Conservation (phyloP, 202 grass and related monocot species). For the Dendrocalamus latiflorus region DNA sequence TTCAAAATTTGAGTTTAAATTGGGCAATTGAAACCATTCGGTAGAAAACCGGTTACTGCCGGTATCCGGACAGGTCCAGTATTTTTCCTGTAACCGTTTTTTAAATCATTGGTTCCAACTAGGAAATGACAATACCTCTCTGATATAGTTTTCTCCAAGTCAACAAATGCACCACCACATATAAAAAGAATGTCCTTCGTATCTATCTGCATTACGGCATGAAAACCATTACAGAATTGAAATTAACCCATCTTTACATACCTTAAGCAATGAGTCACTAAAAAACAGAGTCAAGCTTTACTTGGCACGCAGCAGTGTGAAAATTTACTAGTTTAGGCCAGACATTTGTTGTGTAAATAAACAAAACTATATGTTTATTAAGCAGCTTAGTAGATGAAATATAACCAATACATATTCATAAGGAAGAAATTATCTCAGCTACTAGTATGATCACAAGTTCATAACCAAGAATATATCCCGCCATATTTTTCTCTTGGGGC, state of each 20-base stretch:
- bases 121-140: too few relatives aligned
- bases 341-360: slow-evolving; percentile 10
- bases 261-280: not conserved
- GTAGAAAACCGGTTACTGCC: too few relatives aligned
- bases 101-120: too few relatives aligned
- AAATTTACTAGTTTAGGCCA: not conserved
- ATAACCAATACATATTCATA: not conserved
- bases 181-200: slow-evolving; percentile 89
- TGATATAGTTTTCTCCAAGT: too few relatives aligned
- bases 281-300: slow-evolving; percentile 9
- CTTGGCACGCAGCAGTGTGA: not conserved
- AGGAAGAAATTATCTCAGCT: not conserved
- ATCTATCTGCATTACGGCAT: slow-evolving; percentile 71
- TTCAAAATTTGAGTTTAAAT: too few relatives aligned
- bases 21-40: too few relatives aligned
- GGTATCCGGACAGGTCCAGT: too few relatives aligned
- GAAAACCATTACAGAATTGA: slow-evolving; percentile 30
- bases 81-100: too few relatives aligned
- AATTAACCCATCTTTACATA: slow-evolving; percentile 2
- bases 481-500: slow-evolving; percentile 9
- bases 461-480: not conserved
- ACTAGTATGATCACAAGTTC: not conserved
- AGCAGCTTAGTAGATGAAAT: not conserved
- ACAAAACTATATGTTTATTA: not conserved
- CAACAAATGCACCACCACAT: too few relatives aligned